phyloP scores from a whole-genome alignment of 1,139 yeast genomes.

The Magnusiomyces sp. region DNA sequence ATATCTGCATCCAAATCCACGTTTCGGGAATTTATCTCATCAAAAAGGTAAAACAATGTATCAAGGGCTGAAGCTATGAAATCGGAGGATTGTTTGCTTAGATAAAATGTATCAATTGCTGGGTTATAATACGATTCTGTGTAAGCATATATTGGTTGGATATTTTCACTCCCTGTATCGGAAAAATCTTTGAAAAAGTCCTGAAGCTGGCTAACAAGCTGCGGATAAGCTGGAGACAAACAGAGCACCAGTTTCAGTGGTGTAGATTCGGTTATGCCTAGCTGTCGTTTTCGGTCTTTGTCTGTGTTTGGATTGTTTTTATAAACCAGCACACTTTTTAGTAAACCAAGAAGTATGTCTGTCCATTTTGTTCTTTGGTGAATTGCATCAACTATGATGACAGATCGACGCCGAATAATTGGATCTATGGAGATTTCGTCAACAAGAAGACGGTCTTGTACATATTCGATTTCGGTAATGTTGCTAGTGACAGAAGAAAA shows the following conservation, averaged over 20 bases:
- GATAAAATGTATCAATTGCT: conserved; percentile 69
- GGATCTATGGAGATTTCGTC: conserved; percentile 66
- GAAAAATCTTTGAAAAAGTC: conserved; percentile 39
- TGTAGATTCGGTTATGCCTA: too few species aligned
- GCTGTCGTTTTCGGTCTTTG: conserved; percentile 38
- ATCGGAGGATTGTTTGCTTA: conserved; percentile 23
- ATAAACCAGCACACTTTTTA: conserved; percentile 38
- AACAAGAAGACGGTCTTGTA: conserved; percentile 71
- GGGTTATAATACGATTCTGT: not conserved
- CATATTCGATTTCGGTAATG: conserved; percentile 54
- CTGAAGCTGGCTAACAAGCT: conserved; percentile 26
- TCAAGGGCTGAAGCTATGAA: too few species aligned
- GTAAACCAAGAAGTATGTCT: conserved; percentile 65
- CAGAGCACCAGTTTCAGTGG: conserved; percentile 16
- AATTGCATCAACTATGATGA: conserved; percentile 81
- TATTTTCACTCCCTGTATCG: not conserved
- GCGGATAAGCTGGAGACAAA: conserved; percentile 4
- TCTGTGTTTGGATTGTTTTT: conserved; percentile 21
- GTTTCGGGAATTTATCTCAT: too few species aligned
- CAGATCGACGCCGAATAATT: conserved; percentile 51
- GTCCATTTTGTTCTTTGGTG: conserved; percentile 75
- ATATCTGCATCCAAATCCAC: conserved; percentile 29
- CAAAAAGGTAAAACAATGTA: too few species aligned
- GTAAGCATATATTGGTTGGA: conserved; percentile 6
- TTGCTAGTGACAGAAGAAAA: conserved; percentile 53